Percentiles rank a stretch among this genome's conserved stretches.
Conservation (phyloP, 192 early-diverging fungal genomes). For the Coemansia sp. region DNA sequence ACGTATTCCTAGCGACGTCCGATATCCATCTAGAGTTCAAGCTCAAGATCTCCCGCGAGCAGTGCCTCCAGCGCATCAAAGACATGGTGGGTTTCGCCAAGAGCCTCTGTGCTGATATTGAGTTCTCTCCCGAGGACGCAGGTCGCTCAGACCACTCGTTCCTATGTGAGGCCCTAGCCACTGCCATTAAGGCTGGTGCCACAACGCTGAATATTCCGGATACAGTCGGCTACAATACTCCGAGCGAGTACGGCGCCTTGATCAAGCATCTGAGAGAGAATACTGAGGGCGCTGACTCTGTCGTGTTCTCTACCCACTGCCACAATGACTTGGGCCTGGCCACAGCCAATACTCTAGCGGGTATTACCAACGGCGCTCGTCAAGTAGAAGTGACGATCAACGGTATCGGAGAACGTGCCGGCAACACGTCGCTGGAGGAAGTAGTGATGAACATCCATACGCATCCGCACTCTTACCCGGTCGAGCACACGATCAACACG, state of each 20-base stretch:
- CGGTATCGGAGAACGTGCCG: constrained; percentile 98
- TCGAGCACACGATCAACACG: constrained; percentile 90
- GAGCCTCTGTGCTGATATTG: constrained; percentile 81
- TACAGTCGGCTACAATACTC: constrained; percentile 94
- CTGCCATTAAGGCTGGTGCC: constrained; percentile 87
- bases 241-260: constrained; percentile 83
- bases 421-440: constrained; percentile 96
- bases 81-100: constrained; percentile 79
- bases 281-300: constrained; percentile 68
- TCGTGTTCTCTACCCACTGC: constrained; percentile 93
- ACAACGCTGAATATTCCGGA: constrained; percentile 98
- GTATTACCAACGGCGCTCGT: constrained; percentile 85
- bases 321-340: constrained; percentile 97
- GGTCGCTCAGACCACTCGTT: constrained; percentile 89
- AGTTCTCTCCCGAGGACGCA: constrained; percentile 95
- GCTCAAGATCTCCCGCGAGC: constrained; percentile 83
- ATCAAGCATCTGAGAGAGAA: constrained; percentile 80
- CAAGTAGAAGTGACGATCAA: constrained; percentile 98
- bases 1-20: constrained; percentile 94
- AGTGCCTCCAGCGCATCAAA: constrained; percentile 80
- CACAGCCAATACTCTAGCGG: constrained; percentile 93
- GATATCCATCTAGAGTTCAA: constrained; percentile 96
- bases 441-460: constrained; percentile 94
- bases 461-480: constrained; percentile 84
- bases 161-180: constrained; percentile 76